Evolutionary conservation across 768 basidiomycete genomes (phyloP).

Genomic region (Tylopilus balloui): DNA sequence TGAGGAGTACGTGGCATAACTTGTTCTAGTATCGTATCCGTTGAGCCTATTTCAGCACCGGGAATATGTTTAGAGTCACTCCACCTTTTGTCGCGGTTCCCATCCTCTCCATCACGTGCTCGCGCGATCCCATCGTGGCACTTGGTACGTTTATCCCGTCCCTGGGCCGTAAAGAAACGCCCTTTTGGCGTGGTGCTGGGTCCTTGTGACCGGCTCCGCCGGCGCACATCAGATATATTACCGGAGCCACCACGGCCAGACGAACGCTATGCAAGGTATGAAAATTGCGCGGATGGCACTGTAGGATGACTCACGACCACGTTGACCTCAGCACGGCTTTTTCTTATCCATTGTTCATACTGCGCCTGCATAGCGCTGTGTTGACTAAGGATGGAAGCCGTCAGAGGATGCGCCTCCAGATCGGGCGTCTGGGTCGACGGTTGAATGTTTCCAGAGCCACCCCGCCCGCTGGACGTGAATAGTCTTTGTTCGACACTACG

Average conservation of each 20-base stretch:
- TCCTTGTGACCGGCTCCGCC: slow-evolving; percentile 9
- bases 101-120: not conserved
- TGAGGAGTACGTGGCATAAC: slow-evolving; percentile 13
- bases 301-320: slow-evolving; percentile 14
- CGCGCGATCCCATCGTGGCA: not conserved
- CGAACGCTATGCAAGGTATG: slow-evolving; percentile 13
- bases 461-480: slow-evolving; percentile 24
- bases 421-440: not conserved
- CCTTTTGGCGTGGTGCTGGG: not conserved
- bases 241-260: slow-evolving; percentile 27
- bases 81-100: slow-evolving; percentile 6
- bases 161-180: slow-evolving; percentile 15
- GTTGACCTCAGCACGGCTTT: slow-evolving; percentile 13
- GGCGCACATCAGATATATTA: slow-evolving; percentile 18
- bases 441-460: slow-evolving; percentile 26
- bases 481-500: not conserved
- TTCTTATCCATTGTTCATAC: slow-evolving; percentile 17
- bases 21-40: slow-evolving; percentile 4
- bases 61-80: not conserved
- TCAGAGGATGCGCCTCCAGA: slow-evolving; percentile 19
- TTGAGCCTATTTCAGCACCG: not conserved
- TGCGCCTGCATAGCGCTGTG: slow-evolving; percentile 11
- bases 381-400: slow-evolving; percentile 22
- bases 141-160: not conserved
- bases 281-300: not conserved